Conservation (phyloP, 192 early-diverging fungal species). For the Rhizoclosmatium sp. region DNA sequence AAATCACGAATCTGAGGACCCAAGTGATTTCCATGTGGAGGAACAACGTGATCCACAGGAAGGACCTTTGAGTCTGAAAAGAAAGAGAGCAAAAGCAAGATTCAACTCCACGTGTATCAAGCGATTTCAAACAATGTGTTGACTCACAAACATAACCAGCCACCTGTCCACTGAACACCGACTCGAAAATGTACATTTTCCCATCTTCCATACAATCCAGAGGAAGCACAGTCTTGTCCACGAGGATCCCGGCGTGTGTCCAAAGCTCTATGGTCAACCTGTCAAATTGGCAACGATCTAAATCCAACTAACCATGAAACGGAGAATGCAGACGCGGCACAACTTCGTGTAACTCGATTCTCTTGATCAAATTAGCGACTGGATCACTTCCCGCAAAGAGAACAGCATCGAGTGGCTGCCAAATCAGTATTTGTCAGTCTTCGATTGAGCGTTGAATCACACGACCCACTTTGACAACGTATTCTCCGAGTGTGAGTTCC, state of each 20-base stretch:
- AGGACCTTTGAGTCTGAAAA: conserved; percentile 15
- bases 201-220: conserved; percentile 43
- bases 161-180: conserved; percentile 37
- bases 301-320: not conserved
- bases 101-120: not conserved
- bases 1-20: conserved; percentile 44
- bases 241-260: conserved; percentile 29
- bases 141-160: conserved; percentile 38
- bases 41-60: not conserved
- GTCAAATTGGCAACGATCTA: conserved; percentile 18
- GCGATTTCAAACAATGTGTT: not conserved
- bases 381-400: conserved; percentile 20
- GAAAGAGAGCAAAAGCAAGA: not conserved
- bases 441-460: not conserved
- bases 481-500: conserved; percentile 14
- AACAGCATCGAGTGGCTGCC: conserved; percentile 44
- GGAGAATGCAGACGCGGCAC: not conserved
- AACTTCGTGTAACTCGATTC: not conserved
- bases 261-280: not conserved
- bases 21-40: conserved; percentile 25
- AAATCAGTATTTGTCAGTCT: not conserved
- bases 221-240: conserved; percentile 42
- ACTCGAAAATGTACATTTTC: conserved; percentile 48
- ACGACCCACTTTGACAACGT: not conserved
- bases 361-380: conserved; percentile 2